Conservation (phyloP, 371 early-diverging fungal genomes). For the Rhizomucor miehei region DNA sequence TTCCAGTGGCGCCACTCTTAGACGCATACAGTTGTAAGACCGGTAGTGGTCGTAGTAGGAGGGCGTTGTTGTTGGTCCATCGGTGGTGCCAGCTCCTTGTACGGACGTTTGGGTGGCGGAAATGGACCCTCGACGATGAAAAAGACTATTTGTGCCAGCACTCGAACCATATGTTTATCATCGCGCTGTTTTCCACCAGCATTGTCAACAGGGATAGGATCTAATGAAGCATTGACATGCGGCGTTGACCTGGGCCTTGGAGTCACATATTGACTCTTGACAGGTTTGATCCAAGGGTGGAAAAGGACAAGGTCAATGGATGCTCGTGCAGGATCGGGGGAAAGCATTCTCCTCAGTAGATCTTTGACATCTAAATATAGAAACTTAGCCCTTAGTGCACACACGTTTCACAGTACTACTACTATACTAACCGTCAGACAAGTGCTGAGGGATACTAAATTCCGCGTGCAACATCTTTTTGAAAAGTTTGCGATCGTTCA, state of each 20-base stretch:
- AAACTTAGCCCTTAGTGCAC: background rate
- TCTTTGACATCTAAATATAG: constrained; percentile 34
- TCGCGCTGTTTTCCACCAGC: background rate
- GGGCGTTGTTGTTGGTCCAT: background rate
- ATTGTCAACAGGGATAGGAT: background rate
- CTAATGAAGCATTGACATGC: background rate
- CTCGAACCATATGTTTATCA: constrained; percentile 5
- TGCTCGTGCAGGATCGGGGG: constrained; percentile 33
- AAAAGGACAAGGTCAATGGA: constrained; percentile 40
- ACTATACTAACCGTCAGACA: constrained; percentile 38
- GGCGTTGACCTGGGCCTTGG: background rate
- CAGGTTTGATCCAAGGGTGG: constrained; percentile 36
- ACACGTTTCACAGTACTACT: background rate
- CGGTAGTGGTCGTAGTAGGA: no score
- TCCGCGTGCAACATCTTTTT: constrained; percentile 36
- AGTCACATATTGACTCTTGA: background rate
- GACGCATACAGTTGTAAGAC: background rate
- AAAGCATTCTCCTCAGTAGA: constrained; percentile 36
- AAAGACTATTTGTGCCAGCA: constrained; percentile 11
- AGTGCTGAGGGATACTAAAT: constrained; percentile 32
- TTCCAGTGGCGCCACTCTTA: no score
- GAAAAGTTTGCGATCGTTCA: constrained; percentile 34
- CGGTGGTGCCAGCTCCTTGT: constrained; percentile 16
- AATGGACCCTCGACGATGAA: constrained; percentile 31
- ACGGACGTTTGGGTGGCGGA: constrained; percentile 28